Conservation (phyloP, 176 grass and related monocot genomes). For the Eragrostis curvula region DNA sequence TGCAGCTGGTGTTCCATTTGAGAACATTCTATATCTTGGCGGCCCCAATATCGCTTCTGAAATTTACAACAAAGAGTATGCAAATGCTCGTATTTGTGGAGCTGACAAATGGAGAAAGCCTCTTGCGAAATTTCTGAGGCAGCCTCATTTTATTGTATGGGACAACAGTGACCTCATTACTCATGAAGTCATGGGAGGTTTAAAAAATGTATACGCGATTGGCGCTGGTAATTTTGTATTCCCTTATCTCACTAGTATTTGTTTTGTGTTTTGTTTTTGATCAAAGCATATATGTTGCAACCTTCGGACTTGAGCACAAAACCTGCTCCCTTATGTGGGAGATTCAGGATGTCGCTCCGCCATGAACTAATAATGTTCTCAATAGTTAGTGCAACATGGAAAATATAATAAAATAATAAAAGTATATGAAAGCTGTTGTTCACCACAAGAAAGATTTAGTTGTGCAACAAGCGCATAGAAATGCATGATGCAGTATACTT, state of each 20-base stretch:
- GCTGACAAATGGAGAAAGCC: constrained; percentile 96
- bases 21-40: constrained; percentile 98
- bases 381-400: neutral
- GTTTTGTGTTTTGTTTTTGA: constrained; percentile 20
- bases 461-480: constrained; percentile 5
- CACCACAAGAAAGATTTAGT: neutral
- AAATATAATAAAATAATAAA: neutral
- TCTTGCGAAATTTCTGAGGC: constrained; percentile 95
- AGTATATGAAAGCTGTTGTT: neutral
- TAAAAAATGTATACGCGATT: constrained; percentile 99
- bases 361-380: neutral
- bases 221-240: constrained; percentile 78
- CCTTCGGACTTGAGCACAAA: neutral
- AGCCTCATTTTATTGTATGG: constrained; percentile 99
- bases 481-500: neutral
- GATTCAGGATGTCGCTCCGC: neutral
- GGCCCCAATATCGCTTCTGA: constrained; percentile 97
- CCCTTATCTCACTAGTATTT: constrained; percentile 6
- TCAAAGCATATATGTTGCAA: neutral
- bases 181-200: constrained; percentile 97
- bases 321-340: neutral
- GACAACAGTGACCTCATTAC: constrained; percentile 95
- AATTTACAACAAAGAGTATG: constrained; percentile 99
- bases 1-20: constrained; percentile 82
- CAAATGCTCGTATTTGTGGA: constrained; percentile 95